Percentiles rank a stretch among this genome's conserved stretches.
phyloP scores from a whole-genome alignment of 805 yeast genomes.

The Sporopachydermia lactativora region DNA sequence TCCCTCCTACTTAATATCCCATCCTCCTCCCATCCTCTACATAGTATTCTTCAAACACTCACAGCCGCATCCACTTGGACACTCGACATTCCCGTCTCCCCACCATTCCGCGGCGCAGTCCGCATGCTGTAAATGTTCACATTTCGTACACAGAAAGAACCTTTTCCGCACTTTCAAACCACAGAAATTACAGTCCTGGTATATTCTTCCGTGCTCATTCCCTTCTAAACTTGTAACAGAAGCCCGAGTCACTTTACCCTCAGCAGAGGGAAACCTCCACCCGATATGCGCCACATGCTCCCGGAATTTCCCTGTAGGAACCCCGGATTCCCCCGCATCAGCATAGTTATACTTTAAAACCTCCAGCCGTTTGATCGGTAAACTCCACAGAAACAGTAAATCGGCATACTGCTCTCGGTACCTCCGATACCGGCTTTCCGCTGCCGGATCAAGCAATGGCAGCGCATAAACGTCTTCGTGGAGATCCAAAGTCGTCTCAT shows the following conservation, averaged over 20 bases:
- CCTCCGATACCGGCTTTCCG: slow-evolving; percentile 21
- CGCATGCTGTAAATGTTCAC: slow-evolving; percentile 72
- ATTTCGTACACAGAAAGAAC: slow-evolving; percentile 51
- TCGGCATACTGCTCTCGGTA: slow-evolving; percentile 64
- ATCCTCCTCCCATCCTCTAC: not conserved
- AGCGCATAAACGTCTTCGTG: slow-evolving; percentile 23
- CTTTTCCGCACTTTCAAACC: slow-evolving; percentile 42
- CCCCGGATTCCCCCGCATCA: slow-evolving; percentile 15
- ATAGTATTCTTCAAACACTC: slow-evolving; percentile 30
- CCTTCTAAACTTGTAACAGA: slow-evolving; percentile 4
- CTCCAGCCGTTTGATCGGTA: slow-evolving; percentile 67
- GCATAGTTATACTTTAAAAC: slow-evolving; percentile 52
- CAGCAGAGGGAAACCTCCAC: slow-evolving; percentile 8
- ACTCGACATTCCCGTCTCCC: slow-evolving; percentile 34
- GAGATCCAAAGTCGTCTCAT: slow-evolving; percentile 29
- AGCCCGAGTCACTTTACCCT: slow-evolving; percentile 3
- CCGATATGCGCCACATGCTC: slow-evolving; percentile 5
- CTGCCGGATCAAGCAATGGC: slow-evolving; percentile 27
- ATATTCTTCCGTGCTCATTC: slow-evolving; percentile 10
- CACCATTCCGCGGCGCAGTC: slow-evolving; percentile 78
- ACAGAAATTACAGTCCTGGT: slow-evolving; percentile 51
- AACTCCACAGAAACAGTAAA: slow-evolving; percentile 69
- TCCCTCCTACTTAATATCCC: not conserved
- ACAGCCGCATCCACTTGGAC: slow-evolving; percentile 85
- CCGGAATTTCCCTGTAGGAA: not conserved